Percentiles rank a stretch among this genome's conserved stretches.
These are phyloP conservation scores for Paecilomyces variotii DNA, from an alignment of 2,329 filamentous ascomycete genomes.

Conservation along the genomic window DNA sequence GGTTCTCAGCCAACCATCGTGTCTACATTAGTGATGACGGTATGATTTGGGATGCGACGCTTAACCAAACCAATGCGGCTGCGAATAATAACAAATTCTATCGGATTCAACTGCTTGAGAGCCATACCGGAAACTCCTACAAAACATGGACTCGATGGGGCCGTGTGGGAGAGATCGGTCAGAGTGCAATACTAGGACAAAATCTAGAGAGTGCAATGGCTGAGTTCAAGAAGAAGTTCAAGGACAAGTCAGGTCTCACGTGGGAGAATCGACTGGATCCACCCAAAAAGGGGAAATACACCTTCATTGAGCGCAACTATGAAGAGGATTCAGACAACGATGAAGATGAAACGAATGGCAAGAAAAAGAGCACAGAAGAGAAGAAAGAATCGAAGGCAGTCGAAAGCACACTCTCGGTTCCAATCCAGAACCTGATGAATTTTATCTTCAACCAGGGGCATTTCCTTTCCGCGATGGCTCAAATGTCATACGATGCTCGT, in stretches of 20 bases:
- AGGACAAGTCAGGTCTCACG: conserved; percentile 45
- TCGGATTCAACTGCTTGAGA: conserved; percentile 55
- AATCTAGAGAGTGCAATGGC: conserved; percentile 34
- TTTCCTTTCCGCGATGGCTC: conserved; percentile 50
- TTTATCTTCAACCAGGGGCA: conserved; percentile 76
- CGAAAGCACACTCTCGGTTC: conserved; percentile 50
- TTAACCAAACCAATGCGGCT: conserved; percentile 67
- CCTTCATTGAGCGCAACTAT: conserved; percentile 73
- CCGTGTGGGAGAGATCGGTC: conserved; percentile 55
- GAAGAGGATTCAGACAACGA: conserved; percentile 53
- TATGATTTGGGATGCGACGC: conserved; percentile 67
- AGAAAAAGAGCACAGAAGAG: conserved; percentile 20
- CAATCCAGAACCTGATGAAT: conserved; percentile 62
- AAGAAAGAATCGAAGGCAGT: conserved; percentile 30
- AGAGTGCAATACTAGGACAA: conserved; percentile 33
- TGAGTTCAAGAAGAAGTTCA: conserved; percentile 50
- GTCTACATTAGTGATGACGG: conserved; percentile 62
- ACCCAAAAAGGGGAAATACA: conserved; percentile 57
- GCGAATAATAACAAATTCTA: conserved; percentile 82
- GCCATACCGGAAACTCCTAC: conserved; percentile 36
- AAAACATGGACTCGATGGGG: conserved; percentile 73
- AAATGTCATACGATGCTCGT: conserved; percentile 41
- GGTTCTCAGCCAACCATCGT: conserved; percentile 9
- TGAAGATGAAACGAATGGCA: conserved; percentile 38
- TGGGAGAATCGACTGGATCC: conserved; percentile 41